A percentile compares a stretch with the other conserved stretches of the same genome.
Conservation (phyloP, 176 grass and related monocot genomes). For the Lolium multiflorum region DNA sequence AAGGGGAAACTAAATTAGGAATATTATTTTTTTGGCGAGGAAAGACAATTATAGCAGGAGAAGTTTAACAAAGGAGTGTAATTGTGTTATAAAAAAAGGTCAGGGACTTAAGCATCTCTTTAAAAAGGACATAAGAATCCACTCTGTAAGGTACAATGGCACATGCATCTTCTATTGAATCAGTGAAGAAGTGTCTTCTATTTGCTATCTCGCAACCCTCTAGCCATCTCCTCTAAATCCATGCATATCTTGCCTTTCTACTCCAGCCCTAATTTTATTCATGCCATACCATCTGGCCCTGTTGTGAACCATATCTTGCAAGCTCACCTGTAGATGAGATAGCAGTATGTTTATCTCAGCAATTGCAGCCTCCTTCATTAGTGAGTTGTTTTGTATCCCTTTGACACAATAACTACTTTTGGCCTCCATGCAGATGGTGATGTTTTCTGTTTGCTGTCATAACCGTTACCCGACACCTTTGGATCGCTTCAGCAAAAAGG, state of each 20-base stretch:
- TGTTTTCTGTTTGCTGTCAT: constrained; percentile 31
- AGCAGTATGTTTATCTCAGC: not conserved
- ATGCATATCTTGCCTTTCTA: not conserved
- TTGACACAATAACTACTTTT: not conserved
- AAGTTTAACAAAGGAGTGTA: not conserved
- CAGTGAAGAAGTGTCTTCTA: constrained; percentile 4
- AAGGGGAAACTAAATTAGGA: not conserved
- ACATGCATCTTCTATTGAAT: not conserved
- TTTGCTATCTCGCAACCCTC: not conserved
- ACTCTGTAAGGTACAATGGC: not conserved
- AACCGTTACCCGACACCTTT: constrained; percentile 25
- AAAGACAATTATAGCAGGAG: not conserved
- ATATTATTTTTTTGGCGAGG: not conserved
- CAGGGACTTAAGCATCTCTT: not conserved
- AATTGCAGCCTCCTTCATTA: constrained; percentile 1
- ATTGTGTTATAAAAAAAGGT: not conserved
- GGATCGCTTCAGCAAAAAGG: constrained; percentile 30
- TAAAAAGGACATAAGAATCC: not conserved
- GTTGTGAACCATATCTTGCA: not conserved
- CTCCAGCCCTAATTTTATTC: not conserved
- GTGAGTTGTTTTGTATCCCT: constrained; percentile 5
- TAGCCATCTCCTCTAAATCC: not conserved
- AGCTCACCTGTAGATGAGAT: constrained; percentile 1
- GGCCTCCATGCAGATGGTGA: constrained; percentile 37
- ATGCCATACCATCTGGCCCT: not conserved